Base-by-base conservation (phyloP, 371 early-diverging fungal genomes). In the Choanephora cucurbitarum region DNA sequence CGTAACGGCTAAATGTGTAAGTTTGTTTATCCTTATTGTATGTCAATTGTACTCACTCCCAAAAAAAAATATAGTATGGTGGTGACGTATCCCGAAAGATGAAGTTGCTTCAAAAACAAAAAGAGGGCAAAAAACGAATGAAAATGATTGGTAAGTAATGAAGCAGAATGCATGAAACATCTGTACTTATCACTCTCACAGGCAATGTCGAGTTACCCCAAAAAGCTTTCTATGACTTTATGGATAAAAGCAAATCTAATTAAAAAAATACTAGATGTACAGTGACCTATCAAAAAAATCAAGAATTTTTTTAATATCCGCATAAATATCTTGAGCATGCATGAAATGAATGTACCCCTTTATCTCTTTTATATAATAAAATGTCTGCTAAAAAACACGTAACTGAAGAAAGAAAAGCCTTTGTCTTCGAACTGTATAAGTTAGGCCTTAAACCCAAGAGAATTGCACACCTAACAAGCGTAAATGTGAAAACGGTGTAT, bases 31-130 rank as follows among this genome's bases (percentile, higher is more conserved):
- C n/a, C 7, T 28, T 28, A 28, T 28, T 7, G 28, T 31, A 34
- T 33, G 2, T 40, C 23, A 18, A 14, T 9, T 24, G 10, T n/a
- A 41, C n/a, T 28, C 17, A 32, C 5, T 19, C 41, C 10, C 18
- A 47, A 43, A 9, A 8, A 13, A 44, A 41, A 17, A 6, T 55
- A 23, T 58, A 87, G 84, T 95, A 95, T 69, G 96, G 96, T 42
- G 94, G 94, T 21, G 96, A 96, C 77, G 87, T 90, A n/a, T 91
- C 94, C 0, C 79, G 96, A 17, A 94, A 93, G 65, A 92, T 92
- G 92, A 96, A 96, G 65, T 76, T 96, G 22, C 62, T 96, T 49
- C 89, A 93, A 49, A 91, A 89, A 55, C 92, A 92, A 74, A 94
- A 93, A 75, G 91, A 86, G 57, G 94, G 93, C 48, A 94, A 94